Conservation (phyloP, 768 basidiomycete genomes). For the Tylopilus subfusipes region DNA sequence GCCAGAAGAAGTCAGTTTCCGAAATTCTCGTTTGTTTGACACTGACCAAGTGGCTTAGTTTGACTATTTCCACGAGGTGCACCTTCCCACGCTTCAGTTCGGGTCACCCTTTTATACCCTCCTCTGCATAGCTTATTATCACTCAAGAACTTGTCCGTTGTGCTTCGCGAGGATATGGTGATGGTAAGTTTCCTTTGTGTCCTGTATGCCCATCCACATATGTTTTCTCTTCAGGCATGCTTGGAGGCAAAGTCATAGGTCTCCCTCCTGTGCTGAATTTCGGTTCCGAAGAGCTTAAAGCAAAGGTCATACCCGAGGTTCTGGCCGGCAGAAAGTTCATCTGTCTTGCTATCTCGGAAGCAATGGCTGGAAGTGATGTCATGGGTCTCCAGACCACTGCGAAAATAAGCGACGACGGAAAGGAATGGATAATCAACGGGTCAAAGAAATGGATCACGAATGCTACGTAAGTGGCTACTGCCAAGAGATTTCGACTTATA, state of each 20-base stretch:
- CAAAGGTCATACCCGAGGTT: conserved; percentile 46
- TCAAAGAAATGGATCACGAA: conserved; percentile 78
- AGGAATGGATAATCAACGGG: conserved; percentile 65
- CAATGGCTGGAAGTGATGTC: conserved; percentile 72
- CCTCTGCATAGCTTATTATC: conserved; percentile 46
- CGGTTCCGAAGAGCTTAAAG: conserved; percentile 49
- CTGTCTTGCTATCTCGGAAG: conserved; percentile 72
- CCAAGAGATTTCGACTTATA: background rate
- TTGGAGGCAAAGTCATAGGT: conserved; percentile 64
- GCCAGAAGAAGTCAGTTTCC: conserved; percentile 59
- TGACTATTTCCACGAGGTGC: conserved; percentile 68
- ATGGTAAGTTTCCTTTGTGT: conserved; percentile 38
- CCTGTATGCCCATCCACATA: background rate
- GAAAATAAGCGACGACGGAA: conserved; percentile 61
- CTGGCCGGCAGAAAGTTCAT: conserved; percentile 67
- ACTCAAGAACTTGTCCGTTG: conserved; percentile 60
- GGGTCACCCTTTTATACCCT: background rate
- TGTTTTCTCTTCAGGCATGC: conserved; percentile 28
- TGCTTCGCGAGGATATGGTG: conserved; percentile 61
- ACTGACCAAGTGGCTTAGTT: conserved; percentile 35
- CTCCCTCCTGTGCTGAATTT: conserved; percentile 73
- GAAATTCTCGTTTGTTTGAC: background rate
- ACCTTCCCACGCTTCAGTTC: conserved; percentile 32
- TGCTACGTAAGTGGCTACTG: conserved; percentile 36
- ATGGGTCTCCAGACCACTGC: conserved; percentile 60